Conservation (phyloP, 2,329 filamentous ascomycete species). For the Ophiostoma sp. region DNA sequence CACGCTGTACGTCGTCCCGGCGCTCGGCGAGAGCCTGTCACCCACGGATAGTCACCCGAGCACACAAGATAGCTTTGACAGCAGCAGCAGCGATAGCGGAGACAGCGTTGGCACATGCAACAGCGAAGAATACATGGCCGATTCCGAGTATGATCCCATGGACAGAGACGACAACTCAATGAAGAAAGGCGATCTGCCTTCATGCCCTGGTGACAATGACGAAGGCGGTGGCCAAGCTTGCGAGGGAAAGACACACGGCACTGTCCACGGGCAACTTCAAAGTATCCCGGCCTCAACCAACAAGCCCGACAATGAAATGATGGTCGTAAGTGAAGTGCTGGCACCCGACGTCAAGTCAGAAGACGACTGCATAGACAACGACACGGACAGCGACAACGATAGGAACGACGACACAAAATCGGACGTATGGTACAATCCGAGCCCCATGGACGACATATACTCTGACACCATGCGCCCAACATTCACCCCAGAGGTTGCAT, state of each 20-base stretch:
- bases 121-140: neutral
- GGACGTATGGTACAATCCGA: neutral
- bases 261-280: neutral
- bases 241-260: neutral
- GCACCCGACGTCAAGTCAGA: neutral
- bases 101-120: neutral
- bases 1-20: constrained; percentile 6
- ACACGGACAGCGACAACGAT: neutral
- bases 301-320: neutral
- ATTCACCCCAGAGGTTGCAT: neutral
- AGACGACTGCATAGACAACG: neutral
- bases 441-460: neutral
- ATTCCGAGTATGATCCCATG: neutral
- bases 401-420: neutral
- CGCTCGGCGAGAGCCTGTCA: neutral
- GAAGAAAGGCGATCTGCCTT: neutral
- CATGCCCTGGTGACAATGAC: neutral
- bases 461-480: neutral
- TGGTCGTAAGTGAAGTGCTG: neutral
- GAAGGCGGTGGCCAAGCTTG: neutral
- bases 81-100: neutral
- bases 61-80: neutral
- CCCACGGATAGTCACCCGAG: neutral
- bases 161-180: neutral
- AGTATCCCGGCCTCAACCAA: neutral